Evolutionary conservation across 805 yeast genomes (phyloP), one percentile per base, ranked within the genome.

Genomic region (Wickerhamomyces canadensis): DNA sequence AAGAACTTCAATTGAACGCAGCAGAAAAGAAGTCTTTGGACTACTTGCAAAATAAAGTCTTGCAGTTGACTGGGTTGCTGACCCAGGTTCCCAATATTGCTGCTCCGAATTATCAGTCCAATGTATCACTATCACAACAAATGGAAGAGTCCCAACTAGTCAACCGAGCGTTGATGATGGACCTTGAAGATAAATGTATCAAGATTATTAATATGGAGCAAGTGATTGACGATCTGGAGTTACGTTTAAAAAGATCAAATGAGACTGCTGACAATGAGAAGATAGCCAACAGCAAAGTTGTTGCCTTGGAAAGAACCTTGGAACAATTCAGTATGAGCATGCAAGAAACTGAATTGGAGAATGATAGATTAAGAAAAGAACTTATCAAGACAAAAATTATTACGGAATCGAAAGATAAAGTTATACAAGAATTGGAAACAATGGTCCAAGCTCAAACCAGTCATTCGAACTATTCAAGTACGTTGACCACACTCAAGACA

Each of bases 281-380:
- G 10, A 5, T 30, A 9, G 46, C 70, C 40, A 74, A 70, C 32
- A 68, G 71, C 44, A 74, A 73, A 45, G 53, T 77, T 21, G 64
- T 69, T 33, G 68, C 73, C 10, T 55, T 83, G 36, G 85, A 80
- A 47, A 67, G 69, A 33, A 69, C 85, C 1, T 58, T 83, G 15
- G 72, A 70, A 31, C 78, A 70, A 42, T 67, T 83, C 43, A 67
- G 74, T 15, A 64, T 62, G n/a, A 78, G 79, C 38, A 67, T 82
- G 37, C 68, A 68, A 35, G 84, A 81, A 42, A 70, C 80, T 23
- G 81, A 79, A 42, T 57, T 65, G n/a, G 80, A 79, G 51, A 83
- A 83, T 52, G 59, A 67, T 22, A 64, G 71, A 34, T 58, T 83
- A 24, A 65, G 74, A 35, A 74, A 68, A 46, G 86, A 81, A 46